Evolutionary conservation across 352 stramenopile species (phyloP), one percentile per base, ranked within the genome.

Genomic region (Phytopythium ostracodes): DNA sequence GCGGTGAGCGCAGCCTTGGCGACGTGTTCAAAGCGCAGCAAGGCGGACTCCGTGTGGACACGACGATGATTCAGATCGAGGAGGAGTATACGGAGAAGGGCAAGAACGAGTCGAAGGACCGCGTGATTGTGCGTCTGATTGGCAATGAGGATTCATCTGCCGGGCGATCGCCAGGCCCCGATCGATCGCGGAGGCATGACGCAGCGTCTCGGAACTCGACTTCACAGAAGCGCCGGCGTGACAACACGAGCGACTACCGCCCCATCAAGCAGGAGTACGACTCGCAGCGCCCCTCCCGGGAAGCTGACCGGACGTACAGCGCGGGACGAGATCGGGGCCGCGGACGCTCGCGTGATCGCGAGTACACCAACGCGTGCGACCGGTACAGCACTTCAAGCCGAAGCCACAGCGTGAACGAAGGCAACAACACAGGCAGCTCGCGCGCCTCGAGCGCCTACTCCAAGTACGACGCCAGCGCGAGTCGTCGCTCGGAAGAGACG

Each of bases 31-130:
- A 81, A 51, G 7, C 29, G 10, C 82, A 94, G 52, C 65, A 81
- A 40, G 81, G 80, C 18, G 84, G 84, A 20, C 71, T 94, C 36
- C 78, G 83, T 11, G 51, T 94, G 11, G 82, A 92, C 40, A 72
- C 81, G 4, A 81, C 75, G 1, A 59, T 60, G 47, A 87, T 93
- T 27, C 58, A 82, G 38, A 66, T 81, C 25, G 77, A 88, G 40
- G 62, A 68, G 8, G 81, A 91, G 59, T 91, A 79, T 56, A 93
- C 84, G 1, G 78, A 87, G 60, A 84, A 87, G 62, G 81, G 71
- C 1, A 65, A 77, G 31, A 87, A 91, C 40, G 84, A 91, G 47
- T 79, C 76, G 0, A 87, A 84, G 50, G 68, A 78, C 12, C 78
- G 79, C 60, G 59, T 79, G 15, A 52, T 70, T 1, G 76, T 68